phyloP scores from a whole-genome alignment of 352 stramenopile genomes.

The Globisporangium okanoganense region DNA sequence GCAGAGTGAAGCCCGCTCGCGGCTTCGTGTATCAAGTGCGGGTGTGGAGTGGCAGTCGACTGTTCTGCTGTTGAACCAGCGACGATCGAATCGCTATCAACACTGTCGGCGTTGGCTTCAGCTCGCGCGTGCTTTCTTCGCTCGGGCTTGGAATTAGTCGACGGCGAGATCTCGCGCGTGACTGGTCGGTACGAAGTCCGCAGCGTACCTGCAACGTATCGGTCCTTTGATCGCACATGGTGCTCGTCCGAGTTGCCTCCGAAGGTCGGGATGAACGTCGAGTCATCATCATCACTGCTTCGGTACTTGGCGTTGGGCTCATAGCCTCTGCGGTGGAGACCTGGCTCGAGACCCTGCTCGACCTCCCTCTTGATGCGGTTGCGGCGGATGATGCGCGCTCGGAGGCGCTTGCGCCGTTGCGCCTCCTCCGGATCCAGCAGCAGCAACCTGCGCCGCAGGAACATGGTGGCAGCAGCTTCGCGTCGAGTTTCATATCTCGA shows the following conservation, averaged over 20 bases:
- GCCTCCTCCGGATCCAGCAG: conserved; percentile 56
- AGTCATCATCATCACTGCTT: background rate
- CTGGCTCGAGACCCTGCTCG: conserved; percentile 34
- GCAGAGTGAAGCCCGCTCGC: background rate
- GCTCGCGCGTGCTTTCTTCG: background rate
- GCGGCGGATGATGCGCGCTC: conserved; percentile 49
- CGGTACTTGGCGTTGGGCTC: background rate
- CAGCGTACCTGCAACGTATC: conserved; percentile 8
- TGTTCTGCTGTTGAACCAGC: background rate
- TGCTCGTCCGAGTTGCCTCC: conserved; percentile 14
- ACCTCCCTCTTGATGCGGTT: conserved; percentile 64
- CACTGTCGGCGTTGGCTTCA: background rate
- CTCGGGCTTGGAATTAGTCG: background rate
- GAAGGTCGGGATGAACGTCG: conserved; percentile 13
- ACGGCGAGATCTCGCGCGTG: background rate
- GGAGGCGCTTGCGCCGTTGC: conserved; percentile 32
- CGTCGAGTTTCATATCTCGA: conserved; percentile 12
- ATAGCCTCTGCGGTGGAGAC: conserved; percentile 22
- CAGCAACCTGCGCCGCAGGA: conserved; percentile 44
- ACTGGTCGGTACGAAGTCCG: background rate
- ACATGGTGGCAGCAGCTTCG: conserved; percentile 25
- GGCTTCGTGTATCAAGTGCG: background rate
- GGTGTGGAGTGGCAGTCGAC: background rate
- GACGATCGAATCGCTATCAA: background rate
- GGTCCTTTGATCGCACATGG: background rate